Percentiles rank a stretch among this genome's conserved stretches.
These are phyloP conservation scores for Debaryomyces coudertii DNA, from an alignment of 1,139 yeast species.

Conservation along the genomic window DNA sequence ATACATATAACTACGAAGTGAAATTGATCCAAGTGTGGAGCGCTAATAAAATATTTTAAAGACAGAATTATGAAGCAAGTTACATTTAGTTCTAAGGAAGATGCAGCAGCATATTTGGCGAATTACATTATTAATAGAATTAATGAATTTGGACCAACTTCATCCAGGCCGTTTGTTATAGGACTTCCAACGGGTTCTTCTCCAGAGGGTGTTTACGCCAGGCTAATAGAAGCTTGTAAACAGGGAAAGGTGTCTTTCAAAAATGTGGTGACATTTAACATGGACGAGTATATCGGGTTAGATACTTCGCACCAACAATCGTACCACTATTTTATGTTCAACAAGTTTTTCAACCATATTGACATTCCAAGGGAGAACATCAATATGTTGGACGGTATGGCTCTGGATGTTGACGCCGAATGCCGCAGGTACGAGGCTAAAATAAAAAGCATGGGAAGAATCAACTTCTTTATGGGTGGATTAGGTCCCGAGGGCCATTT, in stretches of 20 bases:
- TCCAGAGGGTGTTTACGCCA: conserved; percentile 60
- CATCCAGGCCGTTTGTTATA: conserved; percentile 54
- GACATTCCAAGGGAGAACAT: conserved; percentile 59
- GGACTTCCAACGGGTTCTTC: conserved; percentile 72
- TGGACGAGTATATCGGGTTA: conserved; percentile 63
- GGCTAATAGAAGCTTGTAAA: conserved; percentile 50
- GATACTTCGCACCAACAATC: conserved; percentile 54
- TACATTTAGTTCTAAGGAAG: conserved; percentile 40
- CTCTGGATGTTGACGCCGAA: conserved; percentile 49
- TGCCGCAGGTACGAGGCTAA: conserved; percentile 54
- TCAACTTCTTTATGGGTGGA: conserved; percentile 63
- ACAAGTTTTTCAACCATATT: conserved; percentile 60
- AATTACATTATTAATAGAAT: conserved; percentile 49
- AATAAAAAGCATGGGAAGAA: conserved; percentile 54
- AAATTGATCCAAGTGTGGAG: neutral
- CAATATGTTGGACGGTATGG: conserved; percentile 58
- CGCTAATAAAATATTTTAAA: neutral
- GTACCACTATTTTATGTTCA: conserved; percentile 63
- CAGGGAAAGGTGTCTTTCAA: conserved; percentile 50
- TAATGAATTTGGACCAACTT: conserved; percentile 50
- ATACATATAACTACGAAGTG: neutral
- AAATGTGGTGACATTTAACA: conserved; percentile 63
- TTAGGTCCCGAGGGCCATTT: conserved; percentile 68
- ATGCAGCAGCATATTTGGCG: conserved; percentile 57
- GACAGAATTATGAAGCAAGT: conserved; percentile 39